Evolutionary conservation across 129 eudicot species (phyloP), one percentile per base, ranked within the genome.

Genomic region (Pseudognaphalium luteoalbum): DNA sequence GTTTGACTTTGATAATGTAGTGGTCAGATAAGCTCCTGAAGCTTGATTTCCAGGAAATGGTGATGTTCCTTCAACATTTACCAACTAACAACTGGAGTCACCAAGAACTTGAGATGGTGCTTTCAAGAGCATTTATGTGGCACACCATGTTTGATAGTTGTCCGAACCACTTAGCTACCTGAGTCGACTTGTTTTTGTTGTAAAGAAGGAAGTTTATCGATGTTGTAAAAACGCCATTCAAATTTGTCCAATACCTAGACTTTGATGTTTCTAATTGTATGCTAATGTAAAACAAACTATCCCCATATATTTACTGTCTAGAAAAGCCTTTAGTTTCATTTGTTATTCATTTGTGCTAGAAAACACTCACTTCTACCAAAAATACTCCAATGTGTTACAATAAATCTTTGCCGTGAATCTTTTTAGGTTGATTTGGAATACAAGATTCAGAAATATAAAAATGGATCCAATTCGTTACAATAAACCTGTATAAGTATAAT

Each of bases 21-120:
- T 95, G 99, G 99, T 87, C 97, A 6, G 97, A 91, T 76, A 82
- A 87, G 86, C 96, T 95, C 12, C 77, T 69, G 50, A 86, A 95
- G 87, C 99, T 95, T 42, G 99, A 95, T 63, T 95, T 95, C 83
- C 99, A 91, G 66, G 97, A 89, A 69, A 91, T 95, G 97, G 97
- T 94, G 56, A 91, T 94, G 99, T 91, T 88, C 73, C 97, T 94
- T 81, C 97, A 94, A 80, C 99, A 94, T 81, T 88, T 95, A 37
- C 99, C 97, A 3, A 94, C 98, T 2, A 80, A 88, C 29, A 94
- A 84, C 75, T 91, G 97, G 98, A 83, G 76, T 35, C 75, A 91
- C 78, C 76, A 82, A 75, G 97, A 91, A 79, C 93, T 94, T 25
- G 28, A 25, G 28, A 25, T 25, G 28, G 28, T 25, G 28, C 28